Evolutionary conservation across 257 asterid genomes (phyloP), one percentile per base, ranked within the genome.

Genomic region (Penstemon davidsonii): DNA sequence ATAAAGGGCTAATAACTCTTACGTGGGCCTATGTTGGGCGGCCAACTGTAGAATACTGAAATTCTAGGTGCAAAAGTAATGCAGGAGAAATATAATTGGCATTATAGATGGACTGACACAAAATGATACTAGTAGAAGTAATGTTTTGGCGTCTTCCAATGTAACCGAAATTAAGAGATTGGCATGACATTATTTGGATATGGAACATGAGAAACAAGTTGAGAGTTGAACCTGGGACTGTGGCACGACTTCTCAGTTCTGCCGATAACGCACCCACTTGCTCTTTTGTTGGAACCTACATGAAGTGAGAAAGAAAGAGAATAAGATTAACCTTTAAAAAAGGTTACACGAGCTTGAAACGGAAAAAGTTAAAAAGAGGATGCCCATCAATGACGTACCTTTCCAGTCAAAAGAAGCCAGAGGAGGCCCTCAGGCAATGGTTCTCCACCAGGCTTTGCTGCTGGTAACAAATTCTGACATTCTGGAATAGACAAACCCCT

Each of bases 401-500:
- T 94, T 80, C 99, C 99, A 2, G 97, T 94, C 75, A 94, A 83
- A 70, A 94, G 96, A 63, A 94, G 97, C 99, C 99, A 94, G 58
- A 94, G 92, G 41, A 94, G 99, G 78, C 99, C 99, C 80, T 94
- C 99, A 36, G 99, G 99, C 71, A 94, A 69, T 53, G 99, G 99
- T 76, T 94, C 99, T 75, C 99, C 97, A 57, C 93, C 96, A 66
- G 91, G 81, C 83, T 85, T 86, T 71, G 95, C 93, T 36, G 88
- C 88, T 25, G 99, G 99, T 72, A 94, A 82, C 80, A 88, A 55
- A 70, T 88, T 88, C 78, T 94, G 99, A 78, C 99, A 94, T 76
- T 94, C 99, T 68, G 96, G 99, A 75, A 94, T 91, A 61, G 97
- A 94, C 84, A 94, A 69, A 45, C 95, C 96, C 64, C 99, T 85